These are phyloP conservation scores for Sphagnum magellanicum DNA, from an alignment of 228 moss, liverwort and hornwort species.

Conservation along the genomic window DNA sequence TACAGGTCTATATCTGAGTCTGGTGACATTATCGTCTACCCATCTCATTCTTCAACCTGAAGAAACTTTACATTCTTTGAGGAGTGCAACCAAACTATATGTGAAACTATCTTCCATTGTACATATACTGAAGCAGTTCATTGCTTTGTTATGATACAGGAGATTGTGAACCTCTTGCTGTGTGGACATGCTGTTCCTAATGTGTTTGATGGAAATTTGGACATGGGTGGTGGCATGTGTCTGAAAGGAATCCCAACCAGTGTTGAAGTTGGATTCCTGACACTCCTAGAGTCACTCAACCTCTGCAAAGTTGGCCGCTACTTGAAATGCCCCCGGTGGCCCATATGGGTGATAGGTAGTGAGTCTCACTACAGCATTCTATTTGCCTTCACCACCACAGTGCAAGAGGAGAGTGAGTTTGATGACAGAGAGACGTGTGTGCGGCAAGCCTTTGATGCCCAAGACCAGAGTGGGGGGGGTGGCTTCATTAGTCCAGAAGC, in stretches of 20 bases:
- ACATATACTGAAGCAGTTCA: neutral
- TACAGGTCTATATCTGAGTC: neutral
- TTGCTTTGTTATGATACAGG: slow-evolving; percentile 24
- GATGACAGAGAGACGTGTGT: slow-evolving; percentile 38
- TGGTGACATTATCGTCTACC: neutral
- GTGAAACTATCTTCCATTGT: too few relatives aligned
- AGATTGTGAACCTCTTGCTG: slow-evolving; percentile 46
- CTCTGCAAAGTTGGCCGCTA: slow-evolving; percentile 54
- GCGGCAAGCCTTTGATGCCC: slow-evolving; percentile 47
- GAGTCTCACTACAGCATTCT: slow-evolving; percentile 53
- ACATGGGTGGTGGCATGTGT: slow-evolving; percentile 44
- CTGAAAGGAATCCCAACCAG: slow-evolving; percentile 37
- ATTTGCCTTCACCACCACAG: slow-evolving; percentile 38
- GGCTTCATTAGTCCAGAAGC: slow-evolving; percentile 47
- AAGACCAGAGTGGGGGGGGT: slow-evolving; percentile 51
- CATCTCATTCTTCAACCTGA: too few relatives aligned
- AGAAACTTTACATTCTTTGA: too few relatives aligned
- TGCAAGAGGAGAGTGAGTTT: slow-evolving; percentile 47
- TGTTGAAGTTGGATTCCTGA: slow-evolving; percentile 56
- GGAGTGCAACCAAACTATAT: too few relatives aligned
- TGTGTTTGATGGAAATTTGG: slow-evolving; percentile 55
- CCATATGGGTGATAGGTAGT: slow-evolving; percentile 56
- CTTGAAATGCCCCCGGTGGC: slow-evolving; percentile 47
- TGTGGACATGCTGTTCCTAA: slow-evolving; percentile 52
- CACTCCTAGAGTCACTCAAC: slow-evolving; percentile 43